These are phyloP conservation scores for Stephanodiscus triporus DNA, from an alignment of 108 stramenopile genomes.

Conservation along the genomic window DNA sequence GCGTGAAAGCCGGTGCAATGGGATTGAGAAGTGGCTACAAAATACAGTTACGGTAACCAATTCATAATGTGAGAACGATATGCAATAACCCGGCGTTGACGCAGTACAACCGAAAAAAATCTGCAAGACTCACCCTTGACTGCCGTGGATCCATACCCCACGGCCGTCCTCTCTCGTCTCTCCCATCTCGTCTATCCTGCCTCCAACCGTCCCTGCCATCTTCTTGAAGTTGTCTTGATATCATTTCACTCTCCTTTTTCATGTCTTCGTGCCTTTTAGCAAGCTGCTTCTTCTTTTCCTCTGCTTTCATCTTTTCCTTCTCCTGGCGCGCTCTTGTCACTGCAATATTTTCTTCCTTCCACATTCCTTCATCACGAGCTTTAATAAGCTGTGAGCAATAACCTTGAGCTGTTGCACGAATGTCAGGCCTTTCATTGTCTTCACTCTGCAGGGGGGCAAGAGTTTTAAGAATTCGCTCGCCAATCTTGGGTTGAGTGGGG, in stretches of 20 bases:
- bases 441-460: conserved; percentile 68
- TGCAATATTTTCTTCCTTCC: conserved; percentile 81
- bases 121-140: conserved; percentile 6
- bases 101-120: not conserved
- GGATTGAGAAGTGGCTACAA: conserved; percentile 15
- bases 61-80: not conserved
- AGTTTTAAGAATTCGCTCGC: conserved; percentile 65
- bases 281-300: conserved; percentile 67
- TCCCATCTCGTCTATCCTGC: conserved; percentile 35
- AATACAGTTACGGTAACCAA: not conserved
- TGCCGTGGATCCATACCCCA: conserved; percentile 33
- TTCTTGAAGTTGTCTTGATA: conserved; percentile 59
- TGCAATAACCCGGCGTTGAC: not conserved
- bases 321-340: conserved; percentile 68
- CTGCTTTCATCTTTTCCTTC: conserved; percentile 66
- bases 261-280: conserved; percentile 71
- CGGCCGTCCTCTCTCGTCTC: conserved; percentile 36
- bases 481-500: conserved; percentile 76
- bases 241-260: conserved; percentile 71
- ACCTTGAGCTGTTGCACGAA: conserved; percentile 78
- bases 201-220: conserved; percentile 31
- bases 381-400: conserved; percentile 76
- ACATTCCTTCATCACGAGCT: conserved; percentile 83
- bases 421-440: conserved; percentile 71
- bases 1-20: conserved; percentile 28